A percentile compares a stretch with the other conserved stretches of the same genome.
These are phyloP conservation scores for Globisporangium splendens DNA, from an alignment of 352 stramenopile species.

Conservation along the genomic window DNA sequence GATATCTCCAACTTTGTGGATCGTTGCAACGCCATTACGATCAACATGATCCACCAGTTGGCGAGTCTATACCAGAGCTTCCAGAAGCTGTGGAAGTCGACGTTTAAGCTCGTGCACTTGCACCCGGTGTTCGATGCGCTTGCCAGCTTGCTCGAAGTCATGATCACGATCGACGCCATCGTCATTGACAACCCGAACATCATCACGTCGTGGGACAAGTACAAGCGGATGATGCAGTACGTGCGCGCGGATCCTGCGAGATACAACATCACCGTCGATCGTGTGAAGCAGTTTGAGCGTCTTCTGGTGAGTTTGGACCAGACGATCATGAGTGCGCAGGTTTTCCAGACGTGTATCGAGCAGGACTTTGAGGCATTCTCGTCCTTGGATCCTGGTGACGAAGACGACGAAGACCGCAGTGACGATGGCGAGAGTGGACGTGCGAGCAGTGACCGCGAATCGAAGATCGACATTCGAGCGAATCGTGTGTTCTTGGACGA, in stretches of 20 bases:
- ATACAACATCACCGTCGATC: constrained; percentile 81
- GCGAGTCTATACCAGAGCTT: constrained; percentile 85
- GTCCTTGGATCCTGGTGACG: constrained; percentile 48
- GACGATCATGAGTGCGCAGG: constrained; percentile 85
- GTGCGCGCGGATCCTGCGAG: constrained; percentile 74
- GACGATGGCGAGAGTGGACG: constrained; percentile 50
- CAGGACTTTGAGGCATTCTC: constrained; percentile 87
- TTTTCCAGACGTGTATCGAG: constrained; percentile 87
- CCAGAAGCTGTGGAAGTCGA: constrained; percentile 87
- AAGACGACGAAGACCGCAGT: constrained; percentile 56
- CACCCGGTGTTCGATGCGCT: constrained; percentile 78
- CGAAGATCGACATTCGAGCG: constrained; percentile 75
- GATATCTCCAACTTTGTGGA: constrained; percentile 91
- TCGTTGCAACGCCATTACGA: constrained; percentile 83
- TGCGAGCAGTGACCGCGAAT: constrained; percentile 62
- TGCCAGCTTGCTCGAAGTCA: constrained; percentile 74
- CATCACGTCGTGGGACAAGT: constrained; percentile 84
- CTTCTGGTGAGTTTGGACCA: constrained; percentile 85
- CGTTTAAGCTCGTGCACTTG: constrained; percentile 84
- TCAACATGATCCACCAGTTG: constrained; percentile 91
- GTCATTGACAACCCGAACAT: constrained; percentile 88
- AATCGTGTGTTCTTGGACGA: constrained; percentile 87
- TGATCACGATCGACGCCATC: constrained; percentile 89
- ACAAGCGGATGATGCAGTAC: constrained; percentile 91
- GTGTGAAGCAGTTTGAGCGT: constrained; percentile 83